Conservation (phyloP, 805 yeast species). For the Ascoidea tarda region DNA sequence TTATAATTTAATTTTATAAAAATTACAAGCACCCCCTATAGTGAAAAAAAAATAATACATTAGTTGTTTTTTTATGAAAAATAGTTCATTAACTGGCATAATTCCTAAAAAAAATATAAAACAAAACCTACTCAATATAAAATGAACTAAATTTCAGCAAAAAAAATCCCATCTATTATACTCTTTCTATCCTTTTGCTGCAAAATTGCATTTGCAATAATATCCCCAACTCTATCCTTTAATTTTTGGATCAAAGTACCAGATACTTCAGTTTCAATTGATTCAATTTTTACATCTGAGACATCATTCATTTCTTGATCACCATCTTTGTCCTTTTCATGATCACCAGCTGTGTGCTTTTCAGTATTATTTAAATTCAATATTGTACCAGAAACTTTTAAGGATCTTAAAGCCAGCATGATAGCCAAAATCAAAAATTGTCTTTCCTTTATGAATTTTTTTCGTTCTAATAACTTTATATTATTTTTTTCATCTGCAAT, state of each 20-base stretch:
- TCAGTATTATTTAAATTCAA: conserved; percentile 15
- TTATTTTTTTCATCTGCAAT: conserved; percentile 7
- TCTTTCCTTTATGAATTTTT: conserved; percentile 29
- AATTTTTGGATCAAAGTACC: conserved; percentile 27
- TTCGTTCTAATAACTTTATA: conserved; percentile 4
- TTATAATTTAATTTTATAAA: too few relatives aligned
- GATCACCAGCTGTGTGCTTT: conserved; percentile 11
- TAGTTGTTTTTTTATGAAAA: too few relatives aligned
- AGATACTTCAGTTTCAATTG: conserved; percentile 16
- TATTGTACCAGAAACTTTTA: conserved; percentile 15
- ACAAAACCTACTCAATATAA: too few relatives aligned
- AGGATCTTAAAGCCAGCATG: conserved; percentile 37
- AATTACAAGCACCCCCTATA: too few relatives aligned
- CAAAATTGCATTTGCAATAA: conserved; percentile 34
- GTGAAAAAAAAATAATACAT: too few relatives aligned
- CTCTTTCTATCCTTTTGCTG: conserved; percentile 32
- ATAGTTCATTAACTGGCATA: too few relatives aligned
- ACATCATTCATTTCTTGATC: conserved; percentile 15
- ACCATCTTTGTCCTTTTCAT: conserved; percentile 21
- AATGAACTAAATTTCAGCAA: conserved; percentile 35
- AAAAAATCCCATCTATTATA: conserved; percentile 52
- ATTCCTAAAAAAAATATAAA: too few relatives aligned
- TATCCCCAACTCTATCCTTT: conserved; percentile 44
- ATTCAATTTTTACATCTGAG: not conserved
- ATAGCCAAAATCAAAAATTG: conserved; percentile 33